Percentiles rank a stretch among this genome's conserved stretches.
phyloP scores from a whole-genome alignment of 306 rosid species.

The Gastrolobium bilobum region DNA sequence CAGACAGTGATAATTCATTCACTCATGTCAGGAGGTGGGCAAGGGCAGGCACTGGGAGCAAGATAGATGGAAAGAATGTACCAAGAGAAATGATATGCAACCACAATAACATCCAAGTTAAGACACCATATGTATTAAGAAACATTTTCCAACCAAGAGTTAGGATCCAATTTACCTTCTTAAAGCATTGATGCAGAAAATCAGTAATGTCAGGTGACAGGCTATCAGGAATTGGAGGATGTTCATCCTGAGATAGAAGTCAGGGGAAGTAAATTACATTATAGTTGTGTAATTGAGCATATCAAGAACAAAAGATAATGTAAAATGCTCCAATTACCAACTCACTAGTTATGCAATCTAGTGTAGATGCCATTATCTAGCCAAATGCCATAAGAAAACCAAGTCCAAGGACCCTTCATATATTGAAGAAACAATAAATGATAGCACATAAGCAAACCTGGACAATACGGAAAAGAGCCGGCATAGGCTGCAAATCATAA shows the following conservation, averaged over 20 bases:
- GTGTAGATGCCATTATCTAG: constrained; percentile 22
- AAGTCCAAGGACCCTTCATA: constrained; percentile 24
- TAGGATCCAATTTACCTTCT: constrained; percentile 75
- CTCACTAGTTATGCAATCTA: constrained; percentile 28
- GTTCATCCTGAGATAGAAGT: constrained; percentile 80
- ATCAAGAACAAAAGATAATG: constrained; percentile 35
- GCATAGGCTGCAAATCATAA: constrained; percentile 99
- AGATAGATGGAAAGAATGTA: not conserved
- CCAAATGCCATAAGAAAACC: constrained; percentile 26
- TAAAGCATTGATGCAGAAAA: constrained; percentile 96
- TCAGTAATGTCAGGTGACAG: constrained; percentile 93
- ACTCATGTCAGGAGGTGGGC: not conserved
- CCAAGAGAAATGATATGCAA: constrained; percentile 21
- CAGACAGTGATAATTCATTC: not conserved
- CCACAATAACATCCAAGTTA: constrained; percentile 25
- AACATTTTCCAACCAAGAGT: constrained; percentile 32
- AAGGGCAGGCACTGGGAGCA: constrained; percentile 23
- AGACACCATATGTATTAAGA: constrained; percentile 35
- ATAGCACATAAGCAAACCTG: constrained; percentile 66
- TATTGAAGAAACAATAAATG: constrained; percentile 9
- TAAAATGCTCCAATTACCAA: constrained; percentile 36
- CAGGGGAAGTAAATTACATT: constrained; percentile 36
- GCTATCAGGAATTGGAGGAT: constrained; percentile 97
- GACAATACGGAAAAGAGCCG: constrained; percentile 97
- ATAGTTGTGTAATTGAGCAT: constrained; percentile 24